Evolutionary conservation across 225 moss, liverwort and hornwort species (phyloP).

Genomic region (Takakia lepidozioides): DNA sequence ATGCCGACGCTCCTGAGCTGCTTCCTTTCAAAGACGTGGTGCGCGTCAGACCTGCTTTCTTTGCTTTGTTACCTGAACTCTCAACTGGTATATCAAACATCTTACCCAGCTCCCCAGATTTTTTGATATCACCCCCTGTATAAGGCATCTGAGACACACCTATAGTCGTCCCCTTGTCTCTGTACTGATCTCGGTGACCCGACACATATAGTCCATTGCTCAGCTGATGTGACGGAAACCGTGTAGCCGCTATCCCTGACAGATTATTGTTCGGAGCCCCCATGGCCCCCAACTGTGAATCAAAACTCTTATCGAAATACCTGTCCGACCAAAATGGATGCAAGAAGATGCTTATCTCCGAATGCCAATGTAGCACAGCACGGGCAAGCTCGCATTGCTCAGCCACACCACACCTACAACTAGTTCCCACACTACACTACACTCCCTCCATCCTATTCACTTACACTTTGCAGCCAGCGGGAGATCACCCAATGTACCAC

Average conservation of each 20-base stretch:
- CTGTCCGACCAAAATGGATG: no score
- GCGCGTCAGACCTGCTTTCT: slow-evolving; percentile 9
- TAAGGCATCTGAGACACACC: slow-evolving; percentile 87
- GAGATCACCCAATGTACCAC: no score
- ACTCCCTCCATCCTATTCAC: no score
- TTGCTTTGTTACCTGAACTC: slow-evolving; percentile 17
- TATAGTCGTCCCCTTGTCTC: slow-evolving; percentile 61
- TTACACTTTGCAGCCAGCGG: no score
- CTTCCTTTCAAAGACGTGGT: slow-evolving; percentile 9
- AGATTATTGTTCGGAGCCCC: slow-evolving; percentile 29
- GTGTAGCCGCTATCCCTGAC: slow-evolving; percentile 15
- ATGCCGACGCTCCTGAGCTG: slow-evolving; percentile 25
- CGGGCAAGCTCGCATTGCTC: no score
- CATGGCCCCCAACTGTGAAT: slow-evolving; percentile 11
- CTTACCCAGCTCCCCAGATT: slow-evolving; percentile 88
- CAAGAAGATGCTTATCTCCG: no score
- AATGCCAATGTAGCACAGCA: no score
- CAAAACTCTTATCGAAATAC: no score
- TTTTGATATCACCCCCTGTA: slow-evolving; percentile 93
- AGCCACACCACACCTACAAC: no score
- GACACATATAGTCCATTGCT: slow-evolving; percentile 94
- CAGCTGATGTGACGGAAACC: slow-evolving; percentile 74
- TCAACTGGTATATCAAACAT: slow-evolving; percentile 79
- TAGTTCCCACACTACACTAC: no score
- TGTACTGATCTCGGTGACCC: slow-evolving; percentile 69